These are phyloP conservation scores for Paramecium tetraurelia DNA, from an alignment of 73 alveolate species.

Conservation along the genomic window DNA sequence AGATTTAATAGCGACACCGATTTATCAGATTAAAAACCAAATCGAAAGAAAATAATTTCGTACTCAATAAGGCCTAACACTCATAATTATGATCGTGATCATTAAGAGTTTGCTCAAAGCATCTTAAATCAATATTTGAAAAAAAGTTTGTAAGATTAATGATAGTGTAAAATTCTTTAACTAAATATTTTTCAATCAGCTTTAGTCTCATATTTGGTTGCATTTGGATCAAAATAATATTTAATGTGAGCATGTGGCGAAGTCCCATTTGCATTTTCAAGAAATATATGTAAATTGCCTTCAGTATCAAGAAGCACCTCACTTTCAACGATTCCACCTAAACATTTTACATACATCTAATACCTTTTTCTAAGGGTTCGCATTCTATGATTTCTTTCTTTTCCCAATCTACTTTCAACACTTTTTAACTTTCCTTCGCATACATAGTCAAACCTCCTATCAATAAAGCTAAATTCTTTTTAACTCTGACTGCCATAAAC, in stretches of 20 bases:
- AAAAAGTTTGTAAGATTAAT: background rate
- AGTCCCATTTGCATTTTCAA: conserved; percentile 93
- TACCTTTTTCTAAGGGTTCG: conserved; percentile 61
- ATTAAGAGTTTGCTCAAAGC: background rate
- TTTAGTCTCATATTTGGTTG: conserved; percentile 46
- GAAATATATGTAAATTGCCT: conserved; percentile 89
- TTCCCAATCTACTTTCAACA: conserved; percentile 87
- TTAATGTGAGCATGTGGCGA: conserved; percentile 89
- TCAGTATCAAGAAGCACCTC: conserved; percentile 87
- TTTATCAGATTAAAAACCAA: background rate
- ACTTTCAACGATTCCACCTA: conserved; percentile 89
- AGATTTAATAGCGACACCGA: background rate
- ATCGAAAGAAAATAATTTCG: background rate
- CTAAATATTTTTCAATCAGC: conserved; percentile 47
- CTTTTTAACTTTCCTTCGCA: conserved; percentile 89
- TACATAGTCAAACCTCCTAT: conserved; percentile 90
- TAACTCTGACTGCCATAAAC: conserved; percentile 85
- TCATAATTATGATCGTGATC: background rate
- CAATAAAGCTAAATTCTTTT: conserved; percentile 83
- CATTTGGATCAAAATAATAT: conserved; percentile 60
- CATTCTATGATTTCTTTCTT: conserved; percentile 82
- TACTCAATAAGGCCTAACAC: background rate
- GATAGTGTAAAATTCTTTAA: background rate
- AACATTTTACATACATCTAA: background rate
- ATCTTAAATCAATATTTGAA: background rate